Base-by-base conservation (phyloP, 129 eudicot genomes). In the Lactuca sativa region DNA sequence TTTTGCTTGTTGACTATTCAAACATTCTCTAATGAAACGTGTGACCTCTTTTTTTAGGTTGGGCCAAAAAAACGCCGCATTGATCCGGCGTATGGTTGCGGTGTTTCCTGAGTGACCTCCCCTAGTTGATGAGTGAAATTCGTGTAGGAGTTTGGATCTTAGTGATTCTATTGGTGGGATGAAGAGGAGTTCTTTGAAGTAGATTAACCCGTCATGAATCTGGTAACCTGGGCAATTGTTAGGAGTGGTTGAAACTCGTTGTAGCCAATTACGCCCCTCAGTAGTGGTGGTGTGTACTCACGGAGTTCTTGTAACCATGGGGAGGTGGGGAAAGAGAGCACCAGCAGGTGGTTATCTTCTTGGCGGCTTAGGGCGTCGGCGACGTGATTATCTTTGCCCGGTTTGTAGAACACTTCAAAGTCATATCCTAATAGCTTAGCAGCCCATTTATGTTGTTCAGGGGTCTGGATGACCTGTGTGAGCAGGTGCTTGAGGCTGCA, bases 361-460 rank as follows among this genome's bases (percentile, higher is more conserved):
- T 25, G 30, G 30, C 17, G 67, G 43, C 43, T 62, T 4, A 62
- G 67, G 2, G 67, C 67, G 18, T 62, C 67, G 3, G 67, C 67
- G 12, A 62, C 52, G 9, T 2, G 36, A 17, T 62, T 62, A 15
- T 62, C 67, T n/a, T n/a, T 36, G 3, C 52, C 67, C 30, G 67
- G 52, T 41, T 62, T 62, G 32, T 62, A 62, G 5, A 62, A 4
- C 4, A 62, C 18, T 41, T 62, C 67, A 7, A 55, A 55, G 32
- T 55, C 60, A 18, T 55, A 55, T 11, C 60, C 60, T 11, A 55
- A 4, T 4, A 55, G 30, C 7, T 55, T 36, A 10, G 25, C 4
- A 21, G 33, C 71, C 30, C 70, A 64, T 4, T 25, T 25, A 25
- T 25, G 30, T 25, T 25, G 30, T 25, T 25, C 30, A 25, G 1